Evolutionary conservation across 2,329 filamentous ascomycete genomes (phyloP).

Genomic region (Clonostachys chloroleuca): DNA sequence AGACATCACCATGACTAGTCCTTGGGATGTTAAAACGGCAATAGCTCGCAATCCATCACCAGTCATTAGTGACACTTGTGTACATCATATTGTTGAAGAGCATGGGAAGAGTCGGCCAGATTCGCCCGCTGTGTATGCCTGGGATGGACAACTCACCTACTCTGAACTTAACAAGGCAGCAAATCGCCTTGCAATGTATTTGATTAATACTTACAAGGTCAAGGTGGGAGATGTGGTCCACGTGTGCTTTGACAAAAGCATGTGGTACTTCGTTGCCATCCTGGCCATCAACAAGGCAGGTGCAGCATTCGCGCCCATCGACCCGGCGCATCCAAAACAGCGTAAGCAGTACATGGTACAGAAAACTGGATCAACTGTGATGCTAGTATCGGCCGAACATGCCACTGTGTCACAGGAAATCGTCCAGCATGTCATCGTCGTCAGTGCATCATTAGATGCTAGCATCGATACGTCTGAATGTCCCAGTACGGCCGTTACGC

Average conservation of each 20-base stretch:
- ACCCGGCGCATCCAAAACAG: conserved; percentile 3
- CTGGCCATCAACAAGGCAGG: conserved; percentile 4
- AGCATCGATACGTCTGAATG: no score
- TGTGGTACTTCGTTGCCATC: conserved; percentile 3
- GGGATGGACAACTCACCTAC: conserved; percentile 36
- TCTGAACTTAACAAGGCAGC: conserved; percentile 29
- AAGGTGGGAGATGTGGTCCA: background rate
- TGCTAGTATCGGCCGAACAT: conserved; percentile 18
- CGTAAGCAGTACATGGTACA: background rate
- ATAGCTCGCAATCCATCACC: background rate
- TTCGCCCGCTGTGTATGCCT: conserved; percentile 30
- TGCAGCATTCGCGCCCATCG: conserved; percentile 1
- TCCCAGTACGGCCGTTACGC: background rate
- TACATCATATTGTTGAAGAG: conserved; percentile 33
- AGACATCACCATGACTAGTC: background rate
- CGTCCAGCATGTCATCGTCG: background rate
- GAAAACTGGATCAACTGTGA: background rate
- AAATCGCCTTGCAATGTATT: conserved; percentile 25
- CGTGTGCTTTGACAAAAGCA: conserved; percentile 4
- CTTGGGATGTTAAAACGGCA: background rate
- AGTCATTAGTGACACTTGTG: conserved; percentile 13
- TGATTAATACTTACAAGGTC: conserved; percentile 11
- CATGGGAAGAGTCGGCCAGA: conserved; percentile 22
- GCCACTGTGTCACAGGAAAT: conserved; percentile 14
- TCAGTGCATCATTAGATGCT: background rate